Percentiles rank a stretch among this genome's conserved stretches.
phyloP scores from a whole-genome alignment of 2,329 filamentous ascomycete species.

The Colletotrichum sp. region DNA sequence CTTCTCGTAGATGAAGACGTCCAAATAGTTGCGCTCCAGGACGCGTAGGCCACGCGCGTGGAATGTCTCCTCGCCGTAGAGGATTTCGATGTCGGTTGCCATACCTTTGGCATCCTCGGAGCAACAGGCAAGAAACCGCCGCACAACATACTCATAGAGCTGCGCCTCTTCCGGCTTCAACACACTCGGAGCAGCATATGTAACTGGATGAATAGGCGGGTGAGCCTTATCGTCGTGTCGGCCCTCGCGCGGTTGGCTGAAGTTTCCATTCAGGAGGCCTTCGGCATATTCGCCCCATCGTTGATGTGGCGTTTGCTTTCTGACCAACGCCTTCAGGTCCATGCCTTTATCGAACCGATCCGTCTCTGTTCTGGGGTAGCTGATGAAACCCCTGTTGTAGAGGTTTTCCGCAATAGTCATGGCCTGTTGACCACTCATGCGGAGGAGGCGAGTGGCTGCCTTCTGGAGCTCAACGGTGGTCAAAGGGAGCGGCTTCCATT shows the following conservation, averaged over 20 bases:
- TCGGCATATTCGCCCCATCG: conserved; percentile 85
- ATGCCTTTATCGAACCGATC: conserved; percentile 94
- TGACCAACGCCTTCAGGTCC: conserved; percentile 78
- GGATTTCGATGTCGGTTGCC: conserved; percentile 82
- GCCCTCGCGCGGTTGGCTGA: conserved; percentile 81
- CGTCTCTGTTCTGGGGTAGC: conserved; percentile 96
- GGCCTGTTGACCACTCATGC: conserved; percentile 88
- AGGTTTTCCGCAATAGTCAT: conserved; percentile 88
- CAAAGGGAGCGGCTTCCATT: conserved; percentile 91
- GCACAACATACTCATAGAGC: conserved; percentile 91
- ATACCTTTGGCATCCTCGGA: conserved; percentile 91
- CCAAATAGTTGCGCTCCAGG: conserved; percentile 87
- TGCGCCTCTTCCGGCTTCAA: conserved; percentile 71
- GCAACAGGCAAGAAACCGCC: conserved; percentile 93
- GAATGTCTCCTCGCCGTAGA: conserved; percentile 85
- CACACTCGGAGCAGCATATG: conserved; percentile 74
- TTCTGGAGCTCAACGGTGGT: conserved; percentile 98
- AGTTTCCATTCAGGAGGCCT: conserved; percentile 74
- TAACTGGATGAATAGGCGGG: conserved; percentile 94
- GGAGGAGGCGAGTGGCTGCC: conserved; percentile 85
- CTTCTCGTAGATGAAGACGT: conserved; percentile 95
- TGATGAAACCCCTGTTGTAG: conserved; percentile 95
- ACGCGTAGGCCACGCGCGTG: conserved; percentile 84
- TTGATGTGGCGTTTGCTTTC: conserved; percentile 80
- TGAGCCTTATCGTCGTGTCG: conserved; percentile 95